Conservation (phyloP, 176 grass and related monocot species). For the Alopecurus myosuroides region DNA sequence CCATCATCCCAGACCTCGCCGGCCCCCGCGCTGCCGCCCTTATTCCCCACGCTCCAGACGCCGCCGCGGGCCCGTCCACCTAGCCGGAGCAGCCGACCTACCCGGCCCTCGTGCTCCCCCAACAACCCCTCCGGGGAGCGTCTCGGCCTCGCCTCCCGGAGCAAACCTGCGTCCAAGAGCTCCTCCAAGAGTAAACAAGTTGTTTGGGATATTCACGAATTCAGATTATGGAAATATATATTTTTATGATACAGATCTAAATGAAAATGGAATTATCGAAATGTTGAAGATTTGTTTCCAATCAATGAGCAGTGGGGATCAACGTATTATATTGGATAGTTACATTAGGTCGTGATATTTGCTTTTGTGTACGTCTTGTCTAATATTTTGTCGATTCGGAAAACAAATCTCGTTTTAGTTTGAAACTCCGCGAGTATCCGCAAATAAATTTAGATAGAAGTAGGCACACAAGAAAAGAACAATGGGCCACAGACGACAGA, state of each 20-base stretch:
- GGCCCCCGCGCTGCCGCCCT: too few relatives aligned
- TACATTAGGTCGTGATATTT: neutral
- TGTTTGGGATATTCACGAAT: neutral
- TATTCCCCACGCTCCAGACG: too few relatives aligned
- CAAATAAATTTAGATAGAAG: neutral
- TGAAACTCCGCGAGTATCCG: neutral
- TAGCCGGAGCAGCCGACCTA: too few relatives aligned
- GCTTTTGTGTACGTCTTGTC: neutral
- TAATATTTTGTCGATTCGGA: neutral
- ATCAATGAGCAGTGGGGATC: too few relatives aligned
- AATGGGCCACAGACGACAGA: neutral
- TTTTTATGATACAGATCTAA: neutral
- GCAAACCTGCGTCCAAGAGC: too few relatives aligned
- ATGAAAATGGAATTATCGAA: neutral
- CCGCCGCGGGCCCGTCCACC: too few relatives aligned
- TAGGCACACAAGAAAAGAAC: neutral
- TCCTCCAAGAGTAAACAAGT: too few relatives aligned
- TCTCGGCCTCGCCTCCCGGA: too few relatives aligned
- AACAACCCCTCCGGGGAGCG: too few relatives aligned
- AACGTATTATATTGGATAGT: too few relatives aligned
- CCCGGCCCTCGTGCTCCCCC: too few relatives aligned
- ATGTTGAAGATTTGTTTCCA: neutral
- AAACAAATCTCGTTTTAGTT: neutral
- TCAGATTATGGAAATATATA: neutral
- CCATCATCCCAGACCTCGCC: too few relatives aligned